Conservation (phyloP, 2,329 filamentous ascomycete species). For the Elsinoe batatas region DNA sequence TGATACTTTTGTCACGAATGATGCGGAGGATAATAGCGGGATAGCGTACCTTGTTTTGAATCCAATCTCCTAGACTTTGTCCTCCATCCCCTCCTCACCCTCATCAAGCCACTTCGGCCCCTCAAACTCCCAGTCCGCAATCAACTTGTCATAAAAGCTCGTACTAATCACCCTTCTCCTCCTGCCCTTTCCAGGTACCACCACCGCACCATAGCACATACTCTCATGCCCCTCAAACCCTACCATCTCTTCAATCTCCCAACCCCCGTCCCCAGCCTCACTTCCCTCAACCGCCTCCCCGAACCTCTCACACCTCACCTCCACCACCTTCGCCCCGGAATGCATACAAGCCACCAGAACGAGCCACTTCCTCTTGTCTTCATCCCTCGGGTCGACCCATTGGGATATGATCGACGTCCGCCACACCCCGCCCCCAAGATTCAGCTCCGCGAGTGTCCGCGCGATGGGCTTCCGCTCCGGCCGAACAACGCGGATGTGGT, state of each 20-base stretch:
- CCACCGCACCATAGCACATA: constrained; percentile 89
- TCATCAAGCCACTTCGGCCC: constrained; percentile 8
- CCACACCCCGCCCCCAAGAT: constrained; percentile 79
- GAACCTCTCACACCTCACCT: constrained; percentile 25
- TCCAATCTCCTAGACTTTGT: neutral
- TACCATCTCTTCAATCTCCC: constrained; percentile 55
- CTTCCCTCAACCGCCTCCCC: constrained; percentile 27
- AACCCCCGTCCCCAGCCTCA: constrained; percentile 36
- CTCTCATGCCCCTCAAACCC: constrained; percentile 78
- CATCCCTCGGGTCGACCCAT: constrained; percentile 1
- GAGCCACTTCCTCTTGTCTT: constrained; percentile 27
- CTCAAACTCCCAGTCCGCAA: constrained; percentile 52
- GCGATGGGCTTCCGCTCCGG: constrained; percentile 31
- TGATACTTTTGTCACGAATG: neutral
- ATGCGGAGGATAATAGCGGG: constrained; percentile 2
- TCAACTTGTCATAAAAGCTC: constrained; percentile 64
- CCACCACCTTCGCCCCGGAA: constrained; percentile 62
- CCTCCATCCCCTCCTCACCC: neutral
- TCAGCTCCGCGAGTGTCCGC: constrained; percentile 50
- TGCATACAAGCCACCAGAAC: constrained; percentile 93
- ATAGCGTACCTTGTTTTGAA: neutral
- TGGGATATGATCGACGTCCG: constrained; percentile 54
- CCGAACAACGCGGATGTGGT: constrained; percentile 60
- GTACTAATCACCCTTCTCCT: constrained; percentile 51
- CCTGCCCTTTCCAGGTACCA: constrained; percentile 34